Percentiles rank a stretch among this genome's conserved stretches.
Evolutionary conservation across 768 basidiomycete species (phyloP).

Genomic region (Boletus subcaerulescens): DNA sequence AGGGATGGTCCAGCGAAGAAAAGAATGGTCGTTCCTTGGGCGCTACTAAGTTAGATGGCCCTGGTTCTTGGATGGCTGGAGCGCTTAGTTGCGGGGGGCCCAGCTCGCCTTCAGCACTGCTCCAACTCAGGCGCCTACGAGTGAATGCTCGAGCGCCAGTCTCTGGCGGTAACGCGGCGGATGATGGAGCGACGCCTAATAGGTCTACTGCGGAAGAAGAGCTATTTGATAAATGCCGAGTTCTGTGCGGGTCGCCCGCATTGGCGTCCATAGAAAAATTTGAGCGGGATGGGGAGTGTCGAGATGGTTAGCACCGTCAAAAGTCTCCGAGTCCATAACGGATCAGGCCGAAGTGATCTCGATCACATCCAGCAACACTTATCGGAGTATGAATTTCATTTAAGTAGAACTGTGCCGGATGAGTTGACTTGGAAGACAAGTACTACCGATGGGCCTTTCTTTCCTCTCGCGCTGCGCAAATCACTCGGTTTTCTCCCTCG

Average conservation of each 20-base stretch:
- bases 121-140: conserved; percentile 61
- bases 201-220: conserved; percentile 60
- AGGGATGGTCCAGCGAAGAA: conserved; percentile 37
- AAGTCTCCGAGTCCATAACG: too few relatives aligned
- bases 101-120: conserved; percentile 41
- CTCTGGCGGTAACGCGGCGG: conserved; percentile 22
- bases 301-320: too few relatives aligned
- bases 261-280: conserved; percentile 12
- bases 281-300: background rate
- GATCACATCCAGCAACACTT: too few relatives aligned
- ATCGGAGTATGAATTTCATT: too few relatives aligned
- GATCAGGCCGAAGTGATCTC: too few relatives aligned
- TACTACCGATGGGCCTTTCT: too few relatives aligned
- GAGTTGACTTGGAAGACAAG: too few relatives aligned
- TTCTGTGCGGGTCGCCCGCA: background rate
- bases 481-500: too few relatives aligned
- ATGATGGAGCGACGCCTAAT: conserved; percentile 39
- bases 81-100: conserved; percentile 39
- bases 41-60: conserved; percentile 16
- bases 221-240: conserved; percentile 23
- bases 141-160: conserved; percentile 34
- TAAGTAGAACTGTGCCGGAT: too few relatives aligned
- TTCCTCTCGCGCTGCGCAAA: too few relatives aligned
- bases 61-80: conserved; percentile 17
- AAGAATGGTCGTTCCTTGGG: conserved; percentile 46